Base-by-base conservation (phyloP, 352 stramenopile genomes). In the Phytophthora fragariaefolia region DNA sequence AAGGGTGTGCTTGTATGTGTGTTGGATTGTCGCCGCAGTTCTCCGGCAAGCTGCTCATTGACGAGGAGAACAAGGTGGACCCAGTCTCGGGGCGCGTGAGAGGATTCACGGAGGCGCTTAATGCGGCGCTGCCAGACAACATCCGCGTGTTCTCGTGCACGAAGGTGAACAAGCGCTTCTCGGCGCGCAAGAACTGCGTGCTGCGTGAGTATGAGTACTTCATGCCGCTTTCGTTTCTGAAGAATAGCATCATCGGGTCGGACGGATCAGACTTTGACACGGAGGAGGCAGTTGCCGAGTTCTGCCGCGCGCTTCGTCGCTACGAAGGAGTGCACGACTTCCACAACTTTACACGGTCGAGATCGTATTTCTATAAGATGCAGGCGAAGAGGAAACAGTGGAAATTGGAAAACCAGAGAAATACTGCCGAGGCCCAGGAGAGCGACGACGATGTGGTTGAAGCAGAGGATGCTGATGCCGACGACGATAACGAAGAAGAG, bases 191-290 rank as follows among this genome's bases (percentile, higher is more conserved):
- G 57, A 93, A 93, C 60, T 97, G 91, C 62, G 87, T 90, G 28
- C 74, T 96, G 42, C 86, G 92, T 28, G 90, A 95, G 57, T 98
- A 98, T 68, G 87, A 97, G 71, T 98, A 98, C 70, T 96, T 96
- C 50, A 74, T 98, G 65, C 92, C 92, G 26, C 69, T 93, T 2
- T 92, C 79, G 50, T 93, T 95, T 50, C 59, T 95, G 15, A 67
- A 83, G 58, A 58, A 69, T 13, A 90, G 80, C 53, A 58, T 79
- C 27, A 23, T 87, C 15, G 65, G 26, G 13, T 58, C 61, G 1
- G 34, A 66, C 3, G 47, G 23, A 13, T 66, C 56, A 18, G 46
- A 68, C 6, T 73, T 82, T 36, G 64, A 87, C 53, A 63, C 74
- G 28, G 73, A 89, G 1, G 62, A 75, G 24, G 80, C 76, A 4